phyloP scores from a whole-genome alignment of 2,329 filamentous ascomycete species.

The Cercospora citrullina region DNA sequence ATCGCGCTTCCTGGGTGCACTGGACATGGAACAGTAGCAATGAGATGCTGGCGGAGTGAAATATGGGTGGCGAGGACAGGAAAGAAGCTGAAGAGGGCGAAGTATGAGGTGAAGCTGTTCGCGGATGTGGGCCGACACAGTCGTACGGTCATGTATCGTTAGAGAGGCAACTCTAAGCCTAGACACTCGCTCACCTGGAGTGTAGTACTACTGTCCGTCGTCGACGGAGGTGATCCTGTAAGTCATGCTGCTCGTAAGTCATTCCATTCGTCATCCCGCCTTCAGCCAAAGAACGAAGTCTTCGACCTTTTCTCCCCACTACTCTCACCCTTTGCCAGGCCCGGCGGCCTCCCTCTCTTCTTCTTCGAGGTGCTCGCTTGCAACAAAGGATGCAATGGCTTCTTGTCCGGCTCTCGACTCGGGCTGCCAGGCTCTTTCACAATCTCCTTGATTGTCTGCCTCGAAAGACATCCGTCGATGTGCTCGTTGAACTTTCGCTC shows the following conservation, averaged over 20 bases:
- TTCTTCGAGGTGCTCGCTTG: slow-evolving; percentile 28
- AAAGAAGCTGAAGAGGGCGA: neutral
- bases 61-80: neutral
- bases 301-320: slow-evolving; percentile 29
- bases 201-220: neutral
- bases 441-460: slow-evolving; percentile 79
- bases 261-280: neutral
- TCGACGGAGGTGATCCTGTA: neutral
- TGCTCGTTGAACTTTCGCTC: slow-evolving; percentile 84
- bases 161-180: neutral
- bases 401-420: slow-evolving; percentile 8
- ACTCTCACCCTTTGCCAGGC: slow-evolving; percentile 12
- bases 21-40: too few relatives aligned
- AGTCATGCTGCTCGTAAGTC: neutral
- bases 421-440: slow-evolving; percentile 55
- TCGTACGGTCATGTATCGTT: neutral
- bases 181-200: neutral
- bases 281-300: slow-evolving; percentile 29
- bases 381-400: slow-evolving; percentile 12
- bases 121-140: neutral
- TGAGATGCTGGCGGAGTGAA: neutral
- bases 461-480: slow-evolving; percentile 86
- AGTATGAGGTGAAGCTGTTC: neutral
- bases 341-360: slow-evolving; percentile 32
- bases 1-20: too few relatives aligned